Base-by-base conservation (phyloP, 2,329 filamentous ascomycete species). In the Bipolaris victoriae region DNA sequence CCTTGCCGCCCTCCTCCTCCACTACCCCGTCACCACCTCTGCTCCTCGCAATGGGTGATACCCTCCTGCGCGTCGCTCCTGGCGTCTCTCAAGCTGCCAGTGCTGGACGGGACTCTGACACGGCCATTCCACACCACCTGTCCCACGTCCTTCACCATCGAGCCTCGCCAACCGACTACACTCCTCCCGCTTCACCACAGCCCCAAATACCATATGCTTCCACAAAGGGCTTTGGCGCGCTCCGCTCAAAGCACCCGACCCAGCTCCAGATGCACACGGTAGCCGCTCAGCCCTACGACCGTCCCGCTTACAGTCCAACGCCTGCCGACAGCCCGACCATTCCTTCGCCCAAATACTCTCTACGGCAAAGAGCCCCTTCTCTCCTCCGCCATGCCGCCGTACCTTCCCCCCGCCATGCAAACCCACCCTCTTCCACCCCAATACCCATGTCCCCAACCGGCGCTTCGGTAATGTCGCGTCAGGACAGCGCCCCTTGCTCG, bases 301-400 rank as follows among this genome's bases (percentile, higher is more conserved):
- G 69, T 52, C 59, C 62, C 22, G 58, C 63, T 24, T 71, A 73
- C 57, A 74, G 69, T 37, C 68, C 72, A 1, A 67, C 72, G 3
- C 66, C 67, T 11, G 65, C 65, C 13, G 65, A 69, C 22, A 76
- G 72, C 58, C 71, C 72, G 29, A 66, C 71, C 22, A 65, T 74
- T 16, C 66, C 78, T 26, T 76, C 77, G 48, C 78, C 79, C 36
- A 77, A 81, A 54, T 72, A 78, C 20, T 69, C 74, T 22, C 67
- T 77, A 11, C 74, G 79, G 22, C 77, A 78, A 59, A 72, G 76
- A 31, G 77, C 78, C 1, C 74, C 79, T 16, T 74, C 76, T 11
- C 73, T 77, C 29, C 72, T 80, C 52, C 73, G 76, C 50, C 70
- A 73, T 63, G 64, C 71, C 39, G 67, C 68, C 5, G 59, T 69